These are phyloP conservation scores for Zea luxurians DNA, from an alignment of 176 grass and related monocot genomes.

Conservation along the genomic window DNA sequence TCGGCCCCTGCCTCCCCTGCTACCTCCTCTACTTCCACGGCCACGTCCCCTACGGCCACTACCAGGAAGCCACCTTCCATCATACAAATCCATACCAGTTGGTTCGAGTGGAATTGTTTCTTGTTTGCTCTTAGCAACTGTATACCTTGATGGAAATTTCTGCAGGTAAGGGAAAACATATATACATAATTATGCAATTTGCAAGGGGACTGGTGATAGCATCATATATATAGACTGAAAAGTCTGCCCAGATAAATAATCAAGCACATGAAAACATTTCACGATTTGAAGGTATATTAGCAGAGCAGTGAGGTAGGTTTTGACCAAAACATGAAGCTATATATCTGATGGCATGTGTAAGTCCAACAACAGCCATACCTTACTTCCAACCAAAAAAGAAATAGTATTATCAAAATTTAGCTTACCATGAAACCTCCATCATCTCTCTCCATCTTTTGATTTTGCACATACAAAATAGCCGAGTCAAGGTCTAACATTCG, in stretches of 20 bases:
- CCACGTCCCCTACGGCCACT: slow-evolving; percentile 78
- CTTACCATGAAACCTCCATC: slow-evolving; percentile 65
- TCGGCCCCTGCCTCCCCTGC: slow-evolving; percentile 65
- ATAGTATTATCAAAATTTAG: slow-evolving; percentile 31
- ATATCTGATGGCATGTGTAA: background rate
- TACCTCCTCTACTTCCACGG: slow-evolving; percentile 70
- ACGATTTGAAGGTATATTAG: background rate
- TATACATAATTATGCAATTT: slow-evolving; percentile 4
- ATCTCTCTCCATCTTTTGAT: slow-evolving; percentile 74
- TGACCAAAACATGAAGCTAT: background rate
- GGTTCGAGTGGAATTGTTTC: slow-evolving; percentile 45
- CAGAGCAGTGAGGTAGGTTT: background rate
- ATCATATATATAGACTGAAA: too few species aligned
- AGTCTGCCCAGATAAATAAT: slow-evolving; percentile 1
- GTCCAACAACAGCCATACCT: slow-evolving; percentile 9
- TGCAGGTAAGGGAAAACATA: slow-evolving; percentile 38
- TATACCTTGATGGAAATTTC: slow-evolving; percentile 80
- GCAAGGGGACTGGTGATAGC: too few species aligned
- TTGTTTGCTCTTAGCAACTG: slow-evolving; percentile 59
- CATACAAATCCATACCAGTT: slow-evolving; percentile 54
- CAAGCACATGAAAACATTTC: slow-evolving; percentile 21
- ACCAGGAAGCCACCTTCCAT: slow-evolving; percentile 49
- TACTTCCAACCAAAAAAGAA: slow-evolving; percentile 14
- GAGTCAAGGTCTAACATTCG: slow-evolving; percentile 85
- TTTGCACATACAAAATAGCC: slow-evolving; percentile 62